Base-by-base conservation (phyloP, 495 filamentous ascomycete species). In the Jackrogersella multiformis region DNA sequence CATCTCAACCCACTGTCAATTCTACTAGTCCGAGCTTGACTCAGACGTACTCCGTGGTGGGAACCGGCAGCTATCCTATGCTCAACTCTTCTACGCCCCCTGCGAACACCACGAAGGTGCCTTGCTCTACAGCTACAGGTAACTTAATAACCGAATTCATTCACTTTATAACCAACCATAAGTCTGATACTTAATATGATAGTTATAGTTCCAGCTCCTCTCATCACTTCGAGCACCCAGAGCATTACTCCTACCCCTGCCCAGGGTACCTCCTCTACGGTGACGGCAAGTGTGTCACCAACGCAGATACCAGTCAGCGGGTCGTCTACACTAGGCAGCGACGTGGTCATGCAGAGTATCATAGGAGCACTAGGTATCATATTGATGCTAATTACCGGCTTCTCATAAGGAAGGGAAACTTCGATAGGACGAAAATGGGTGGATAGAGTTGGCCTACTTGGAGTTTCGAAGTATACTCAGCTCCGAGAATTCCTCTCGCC, bases 71-170 rank as follows among this genome's bases (percentile, higher is more conserved):
- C 8, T 34, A 26, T 8, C 21, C 60, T n/a, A 42, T 52, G 13
- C 32, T 52, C 44, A 65, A 65, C 30, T 54, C 20, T 13, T 60
- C 61, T 16, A 39, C 36, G 23, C 15, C 66, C 2, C 15, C 38
- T 26, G 30, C 52, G 5, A 70, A 65, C 12, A 62, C 39, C 5
- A 65, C 67, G 16, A 70, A 51, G 45, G 5, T 52, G 2, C 61
- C 67, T 35, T 70, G 67, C 56, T 61, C 61, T 36, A 70, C 67
- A 16, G 38, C 57, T 1, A 70, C 67, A 65, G 61, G 67, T 70
- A 56, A 56, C 15, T 61, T 52, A 13, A 30, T 30, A 1, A 21
- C 9, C 15, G 9, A 28, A 5, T 2, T 2, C 8, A 20, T 54
- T 23, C 3, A 18, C 35, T 13, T n/a, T 12, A 36, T 4, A 53